Evolutionary conservation across 139 green algal genomes (phyloP), one percentile per base, ranked within the genome.

Genomic region (Haematococcus sp.): DNA sequence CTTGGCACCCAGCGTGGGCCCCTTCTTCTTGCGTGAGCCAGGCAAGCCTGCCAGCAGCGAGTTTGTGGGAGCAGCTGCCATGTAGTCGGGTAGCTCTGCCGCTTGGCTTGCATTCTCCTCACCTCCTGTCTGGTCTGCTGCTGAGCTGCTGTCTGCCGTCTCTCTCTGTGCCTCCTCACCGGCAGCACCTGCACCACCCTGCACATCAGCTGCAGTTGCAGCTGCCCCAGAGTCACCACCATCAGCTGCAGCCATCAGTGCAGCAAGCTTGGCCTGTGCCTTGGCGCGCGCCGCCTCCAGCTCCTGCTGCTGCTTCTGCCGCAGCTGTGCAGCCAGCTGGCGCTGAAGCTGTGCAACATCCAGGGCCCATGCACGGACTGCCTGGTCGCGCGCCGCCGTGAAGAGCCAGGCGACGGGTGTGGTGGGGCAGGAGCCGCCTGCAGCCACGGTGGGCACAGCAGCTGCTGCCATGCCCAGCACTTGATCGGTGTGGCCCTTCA

Each of bases 131-230:
- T n/a, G n/a, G n/a, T n/a, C n/a, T n/a, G n/a, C n/a, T n/a, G 58
- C 58, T 65, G 23, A 34, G 58, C 30, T 65, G 23, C 58, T 16
- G 23, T 65, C 58, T 61, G 58, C 58, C 22, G 23, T n/a, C 17
- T 28, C 58, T 40, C n/a, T n/a, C 58, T 65, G 58, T 16, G 58
- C n/a, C 58, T 40, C n/a, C 58, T 22, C 58, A 65, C n/a, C 58
- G 34, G 58, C 58, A 28, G 2, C 3, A 9, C 58, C 58, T 33
- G n/a, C 23, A 22, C 58, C 17, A 20, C 54, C 4, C 54, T 32
- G 54, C 54, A 32, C 54, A 61, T 20, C 54, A 61, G 16, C 58
- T 65, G 58, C 58, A 30, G n/a, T 22, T 3, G 22, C 58, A 65
- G n/a, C 28, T 19, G 11, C 25, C 4, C n/a, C 23, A 28, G 30